phyloP scores from a whole-genome alignment of 768 basidiomycete genomes.

The Leccinellum rugosiceps region DNA sequence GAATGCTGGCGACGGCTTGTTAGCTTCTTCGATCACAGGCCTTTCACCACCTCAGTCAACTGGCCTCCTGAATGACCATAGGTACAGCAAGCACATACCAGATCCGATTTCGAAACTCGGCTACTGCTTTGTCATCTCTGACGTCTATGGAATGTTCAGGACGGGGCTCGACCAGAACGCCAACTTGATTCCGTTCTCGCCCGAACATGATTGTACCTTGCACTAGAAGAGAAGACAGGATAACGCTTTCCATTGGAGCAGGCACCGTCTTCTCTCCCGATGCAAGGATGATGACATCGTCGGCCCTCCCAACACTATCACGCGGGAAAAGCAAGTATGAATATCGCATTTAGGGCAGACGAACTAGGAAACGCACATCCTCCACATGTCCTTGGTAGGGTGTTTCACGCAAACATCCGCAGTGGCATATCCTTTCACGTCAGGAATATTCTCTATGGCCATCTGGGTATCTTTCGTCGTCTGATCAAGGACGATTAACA shows the following conservation, averaged over 20 bases:
- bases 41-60: slow-evolving; percentile 17
- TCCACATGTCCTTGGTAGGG: slow-evolving; percentile 41
- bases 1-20: slow-evolving; percentile 38
- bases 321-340: not conserved
- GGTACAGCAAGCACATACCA: slow-evolving; percentile 20
- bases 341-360: not conserved
- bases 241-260: slow-evolving; percentile 26
- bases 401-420: slow-evolving; percentile 44
- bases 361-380: slow-evolving; percentile 18
- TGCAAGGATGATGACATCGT: slow-evolving; percentile 31
- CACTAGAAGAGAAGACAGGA: slow-evolving; percentile 19
- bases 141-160: slow-evolving; percentile 18
- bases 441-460: slow-evolving; percentile 36
- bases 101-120: slow-evolving; percentile 28
- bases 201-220: slow-evolving; percentile 34
- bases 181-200: slow-evolving; percentile 28
- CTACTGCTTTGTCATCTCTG: slow-evolving; percentile 20
- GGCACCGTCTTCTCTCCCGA: slow-evolving; percentile 26
- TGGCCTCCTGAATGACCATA: not conserved
- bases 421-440: slow-evolving; percentile 40
- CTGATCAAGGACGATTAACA: not conserved
- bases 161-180: slow-evolving; percentile 31
- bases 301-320: slow-evolving; percentile 32
- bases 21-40: slow-evolving; percentile 43
- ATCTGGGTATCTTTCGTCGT: not conserved